A percentile compares a stretch with the other conserved stretches of the same genome.
These are phyloP conservation scores for Primulina tabacum DNA, from an alignment of 257 asterid genomes.

Conservation along the genomic window DNA sequence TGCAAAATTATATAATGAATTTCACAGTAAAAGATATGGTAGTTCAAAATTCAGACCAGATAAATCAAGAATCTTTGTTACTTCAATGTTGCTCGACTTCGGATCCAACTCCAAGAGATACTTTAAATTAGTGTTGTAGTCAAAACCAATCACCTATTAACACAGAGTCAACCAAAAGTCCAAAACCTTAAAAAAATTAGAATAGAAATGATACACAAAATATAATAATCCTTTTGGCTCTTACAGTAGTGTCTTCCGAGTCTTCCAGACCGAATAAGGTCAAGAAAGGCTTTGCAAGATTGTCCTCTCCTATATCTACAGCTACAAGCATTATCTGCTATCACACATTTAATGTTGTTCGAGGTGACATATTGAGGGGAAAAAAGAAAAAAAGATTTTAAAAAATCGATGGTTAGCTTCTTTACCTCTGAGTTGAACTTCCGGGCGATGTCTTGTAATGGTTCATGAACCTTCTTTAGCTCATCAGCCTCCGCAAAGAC, in stretches of 20 bases:
- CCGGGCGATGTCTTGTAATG: slow-evolving; percentile 62
- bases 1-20: slow-evolving; percentile 14
- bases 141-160: slow-evolving; percentile 63
- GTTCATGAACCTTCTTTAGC: slow-evolving; percentile 53
- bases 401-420: slow-evolving; percentile 17
- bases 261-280: slow-evolving; percentile 89
- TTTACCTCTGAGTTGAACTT: slow-evolving; percentile 80
- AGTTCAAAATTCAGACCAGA: slow-evolving; percentile 22
- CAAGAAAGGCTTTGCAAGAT: slow-evolving; percentile 89
- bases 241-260: slow-evolving; percentile 54
- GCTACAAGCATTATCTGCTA: slow-evolving; percentile 76
- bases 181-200: neutral
- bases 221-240: slow-evolving; percentile 20
- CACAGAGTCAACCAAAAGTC: neutral
- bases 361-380: slow-evolving; percentile 14
- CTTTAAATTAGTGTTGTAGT: slow-evolving; percentile 58
- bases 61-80: slow-evolving; percentile 26
- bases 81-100: slow-evolving; percentile 60
- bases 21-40: slow-evolving; percentile 9
- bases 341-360: slow-evolving; percentile 16
- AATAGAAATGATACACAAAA: slow-evolving; percentile 26
- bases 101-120: slow-evolving; percentile 65
- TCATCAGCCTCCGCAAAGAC: slow-evolving; percentile 69
- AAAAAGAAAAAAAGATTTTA: neutral
- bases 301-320: slow-evolving; percentile 70